Percentiles rank a stretch among this genome's conserved stretches.
phyloP scores from a whole-genome alignment of 2,329 filamentous ascomycete genomes.

The Periconia macrospinosa region DNA sequence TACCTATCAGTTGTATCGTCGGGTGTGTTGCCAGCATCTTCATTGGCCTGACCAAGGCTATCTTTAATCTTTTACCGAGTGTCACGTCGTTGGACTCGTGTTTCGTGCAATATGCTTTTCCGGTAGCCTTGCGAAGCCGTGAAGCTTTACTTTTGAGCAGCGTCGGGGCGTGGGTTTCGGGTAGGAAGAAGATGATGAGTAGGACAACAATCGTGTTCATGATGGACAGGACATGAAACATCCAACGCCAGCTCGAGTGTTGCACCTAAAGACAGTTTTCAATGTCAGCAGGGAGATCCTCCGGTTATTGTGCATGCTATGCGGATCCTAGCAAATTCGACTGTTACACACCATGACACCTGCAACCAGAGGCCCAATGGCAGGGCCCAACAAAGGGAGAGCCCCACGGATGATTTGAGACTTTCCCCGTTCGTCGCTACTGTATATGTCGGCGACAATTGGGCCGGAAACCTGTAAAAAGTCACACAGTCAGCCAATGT shows the following conservation, averaged over 20 bases:
- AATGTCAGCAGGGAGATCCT: neutral
- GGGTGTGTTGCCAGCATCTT: conserved; percentile 58
- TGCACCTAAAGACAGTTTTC: conserved; percentile 4
- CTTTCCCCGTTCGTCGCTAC: conserved; percentile 18
- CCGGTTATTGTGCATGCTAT: neutral
- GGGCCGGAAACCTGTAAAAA: conserved; percentile 15
- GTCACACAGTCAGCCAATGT: neutral
- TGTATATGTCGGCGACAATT: conserved; percentile 17
- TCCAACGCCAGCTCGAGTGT: conserved; percentile 20
- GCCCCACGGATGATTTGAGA: conserved; percentile 17
- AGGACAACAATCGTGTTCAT: conserved; percentile 15
- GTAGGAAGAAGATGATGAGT: conserved; percentile 38
- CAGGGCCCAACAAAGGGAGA: conserved; percentile 20
- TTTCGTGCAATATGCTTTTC: conserved; percentile 26
- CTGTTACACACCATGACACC: conserved; percentile 12
- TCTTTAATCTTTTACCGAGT: conserved; percentile 6
- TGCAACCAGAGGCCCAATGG: conserved; percentile 22
- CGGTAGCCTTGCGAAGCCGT: conserved; percentile 46
- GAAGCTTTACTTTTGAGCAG: conserved; percentile 48
- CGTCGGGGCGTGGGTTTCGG: conserved; percentile 49
- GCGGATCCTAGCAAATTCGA: too few relatives aligned
- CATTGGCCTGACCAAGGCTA: conserved; percentile 52
- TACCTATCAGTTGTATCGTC: conserved; percentile 48
- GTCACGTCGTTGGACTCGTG: conserved; percentile 6
- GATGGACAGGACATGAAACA: conserved; percentile 21